Conservation (phyloP, 2,329 filamentous ascomycete species). For the Penicillium sp. region DNA sequence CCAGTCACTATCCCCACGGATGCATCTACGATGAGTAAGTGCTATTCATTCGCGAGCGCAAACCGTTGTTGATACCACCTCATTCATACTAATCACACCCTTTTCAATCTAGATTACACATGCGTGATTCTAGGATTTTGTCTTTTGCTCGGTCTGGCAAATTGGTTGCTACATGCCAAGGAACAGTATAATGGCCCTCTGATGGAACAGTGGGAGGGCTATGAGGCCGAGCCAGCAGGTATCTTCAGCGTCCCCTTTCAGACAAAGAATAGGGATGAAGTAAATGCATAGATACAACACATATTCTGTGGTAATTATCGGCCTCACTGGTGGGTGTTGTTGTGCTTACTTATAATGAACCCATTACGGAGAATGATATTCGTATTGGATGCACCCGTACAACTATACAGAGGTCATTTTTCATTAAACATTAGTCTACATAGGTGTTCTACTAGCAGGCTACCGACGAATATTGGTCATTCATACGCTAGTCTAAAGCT, state of each 20-base stretch:
- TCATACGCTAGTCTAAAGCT: neutral
- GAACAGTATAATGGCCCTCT: neutral
- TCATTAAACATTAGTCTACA: neutral
- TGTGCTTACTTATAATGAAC: neutral
- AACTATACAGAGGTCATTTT: too few relatives aligned
- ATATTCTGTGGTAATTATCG: neutral
- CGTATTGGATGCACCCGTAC: too few relatives aligned
- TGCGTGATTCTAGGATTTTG: neutral
- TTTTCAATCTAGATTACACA: neutral
- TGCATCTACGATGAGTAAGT: neutral
- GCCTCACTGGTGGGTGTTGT: neutral
- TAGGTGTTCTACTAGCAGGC: neutral
- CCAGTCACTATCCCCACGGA: neutral
- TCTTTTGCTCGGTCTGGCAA: neutral
- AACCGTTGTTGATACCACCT: neutral
- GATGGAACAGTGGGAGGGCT: neutral
- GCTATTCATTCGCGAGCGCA: neutral
- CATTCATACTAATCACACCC: neutral
- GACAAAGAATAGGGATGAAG: neutral
- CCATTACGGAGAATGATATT: too few relatives aligned
- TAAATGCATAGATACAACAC: neutral
- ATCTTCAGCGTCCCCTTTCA: neutral
- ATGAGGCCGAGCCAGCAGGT: neutral
- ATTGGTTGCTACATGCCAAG: neutral
- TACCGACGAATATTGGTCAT: neutral